These are phyloP conservation scores for Mallotus nudiflorus DNA, from an alignment of 345 rosid species.

Conservation along the genomic window DNA sequence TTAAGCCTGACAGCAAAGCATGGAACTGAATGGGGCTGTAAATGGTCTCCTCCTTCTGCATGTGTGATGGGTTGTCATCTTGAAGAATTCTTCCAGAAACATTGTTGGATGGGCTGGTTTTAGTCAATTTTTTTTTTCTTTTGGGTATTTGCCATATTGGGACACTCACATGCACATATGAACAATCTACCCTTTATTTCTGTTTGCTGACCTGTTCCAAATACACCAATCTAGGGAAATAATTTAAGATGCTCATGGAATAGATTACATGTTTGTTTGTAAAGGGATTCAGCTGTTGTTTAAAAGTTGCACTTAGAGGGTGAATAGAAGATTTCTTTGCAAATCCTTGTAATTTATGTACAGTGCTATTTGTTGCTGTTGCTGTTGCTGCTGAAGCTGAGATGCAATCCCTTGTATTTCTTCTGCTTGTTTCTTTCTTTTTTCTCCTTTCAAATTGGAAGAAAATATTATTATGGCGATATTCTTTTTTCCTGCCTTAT, in stretches of 20 bases:
- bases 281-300: conserved; percentile 29
- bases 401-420: conserved; percentile 14
- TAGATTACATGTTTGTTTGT: conserved; percentile 38
- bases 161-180: conserved; percentile 5
- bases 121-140: conserved; percentile 17
- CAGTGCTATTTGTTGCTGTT: conserved; percentile 24
- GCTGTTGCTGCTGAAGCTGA: conserved; percentile 19
- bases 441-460: too few species aligned
- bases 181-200: conserved; percentile 17
- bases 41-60: conserved; percentile 3
- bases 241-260: conserved; percentile 22
- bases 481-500: too few species aligned
- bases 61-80: conserved; percentile 27
- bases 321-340: conserved; percentile 24
- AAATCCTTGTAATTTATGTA: conserved; percentile 42
- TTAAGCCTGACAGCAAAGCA: conserved; percentile 9
- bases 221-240: conserved; percentile 23
- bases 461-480: too few species aligned
- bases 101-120: conserved; percentile 30
- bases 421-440: background rate
- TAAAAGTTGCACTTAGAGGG: conserved; percentile 27
- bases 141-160: conserved; percentile 8
- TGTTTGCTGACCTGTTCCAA: conserved; percentile 22
- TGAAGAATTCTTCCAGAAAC: conserved; percentile 30
- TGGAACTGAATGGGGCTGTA: background rate